Evolutionary conservation across 73 alveolate species (phyloP), one percentile per base, ranked within the genome.

Genomic region (Paramecium sexaurelia): DNA sequence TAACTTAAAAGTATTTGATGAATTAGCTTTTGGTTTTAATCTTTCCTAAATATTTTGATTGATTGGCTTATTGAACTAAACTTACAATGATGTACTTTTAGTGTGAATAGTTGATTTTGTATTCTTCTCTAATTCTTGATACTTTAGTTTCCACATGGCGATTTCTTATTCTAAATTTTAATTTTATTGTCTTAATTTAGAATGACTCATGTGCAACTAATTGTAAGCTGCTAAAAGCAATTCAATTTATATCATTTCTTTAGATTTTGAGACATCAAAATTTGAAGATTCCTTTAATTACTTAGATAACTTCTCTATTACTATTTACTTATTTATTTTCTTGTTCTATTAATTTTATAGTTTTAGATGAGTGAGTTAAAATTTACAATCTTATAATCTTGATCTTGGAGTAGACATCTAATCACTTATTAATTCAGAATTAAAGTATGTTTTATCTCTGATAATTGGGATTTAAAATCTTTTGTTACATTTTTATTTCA

Each of bases 371-470:
- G n/a, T 61, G 22, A 61, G 45, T 15, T 29, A 32, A 61, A 61
- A 32, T 61, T 61, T 61, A 29, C 83, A 61, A 61, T 61, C 83
- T 6, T 61, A 61, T 10, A 61, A 26, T 32, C 83, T 61, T 8
- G 83, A 61, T 61, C 83, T 61, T 11, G 83, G 83, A 32, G 83
- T 29, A 26, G 83, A 61, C 83, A 61, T 29, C 26, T 61, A 61
- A 61, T 61, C 83, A 61, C 83, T 61, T 10, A 32, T 61, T 11
- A 32, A 5, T 32, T 61, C 41, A 29, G 83, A 29, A 61, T 61
- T 29, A 10, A 61, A 26, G 43, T 9, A 29, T 29, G 83, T 29
- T 9, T 61, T 61, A 9, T 61, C 83, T 61, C 83, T 26, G 9
- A 61, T 61, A 6, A 61, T 61, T 26, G 83, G 83, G 0, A 61